phyloP scores from a whole-genome alignment of 2,329 filamentous ascomycete species.

The Exophiala mesophila region DNA sequence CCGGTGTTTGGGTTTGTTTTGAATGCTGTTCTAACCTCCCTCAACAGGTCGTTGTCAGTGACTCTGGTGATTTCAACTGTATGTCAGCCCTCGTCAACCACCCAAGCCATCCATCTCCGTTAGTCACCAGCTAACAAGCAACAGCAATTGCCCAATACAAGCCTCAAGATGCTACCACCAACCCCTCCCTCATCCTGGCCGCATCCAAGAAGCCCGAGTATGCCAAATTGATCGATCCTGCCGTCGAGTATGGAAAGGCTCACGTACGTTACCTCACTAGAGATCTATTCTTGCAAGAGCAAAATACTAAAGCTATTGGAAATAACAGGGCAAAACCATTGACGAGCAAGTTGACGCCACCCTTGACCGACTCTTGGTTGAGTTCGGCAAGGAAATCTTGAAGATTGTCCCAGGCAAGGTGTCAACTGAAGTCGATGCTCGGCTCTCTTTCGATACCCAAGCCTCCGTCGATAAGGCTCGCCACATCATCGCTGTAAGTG shows the following conservation, averaged over 20 bases:
- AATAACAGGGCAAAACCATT: constrained; percentile 51
- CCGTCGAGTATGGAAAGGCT: constrained; percentile 79
- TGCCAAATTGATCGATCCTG: constrained; percentile 80
- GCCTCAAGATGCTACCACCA: constrained; percentile 99
- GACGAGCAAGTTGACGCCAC: constrained; percentile 84
- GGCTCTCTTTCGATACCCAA: constrained; percentile 92
- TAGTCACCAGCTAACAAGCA: constrained; percentile 28
- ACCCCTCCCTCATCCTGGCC: constrained; percentile 96
- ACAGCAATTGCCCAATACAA: constrained; percentile 98
- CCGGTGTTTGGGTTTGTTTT: too few species aligned
- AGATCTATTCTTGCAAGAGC: neutral
- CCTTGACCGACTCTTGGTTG: constrained; percentile 88
- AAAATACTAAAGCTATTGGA: constrained; percentile 1
- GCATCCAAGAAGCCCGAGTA: constrained; percentile 98
- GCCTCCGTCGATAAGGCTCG: constrained; percentile 91
- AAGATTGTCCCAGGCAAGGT: constrained; percentile 97
- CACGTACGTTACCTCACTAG: constrained; percentile 45
- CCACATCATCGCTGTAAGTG: constrained; percentile 84
- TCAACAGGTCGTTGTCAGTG: constrained; percentile 81
- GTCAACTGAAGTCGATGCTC: constrained; percentile 95
- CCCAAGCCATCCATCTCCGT: constrained; percentile 1
- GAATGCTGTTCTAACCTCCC: neutral
- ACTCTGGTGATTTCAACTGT: constrained; percentile 88
- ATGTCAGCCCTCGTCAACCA: constrained; percentile 39
- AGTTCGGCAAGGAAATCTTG: constrained; percentile 97